Evolutionary conservation across 768 basidiomycete species (phyloP).

Genomic region (Lentinus brumalis): DNA sequence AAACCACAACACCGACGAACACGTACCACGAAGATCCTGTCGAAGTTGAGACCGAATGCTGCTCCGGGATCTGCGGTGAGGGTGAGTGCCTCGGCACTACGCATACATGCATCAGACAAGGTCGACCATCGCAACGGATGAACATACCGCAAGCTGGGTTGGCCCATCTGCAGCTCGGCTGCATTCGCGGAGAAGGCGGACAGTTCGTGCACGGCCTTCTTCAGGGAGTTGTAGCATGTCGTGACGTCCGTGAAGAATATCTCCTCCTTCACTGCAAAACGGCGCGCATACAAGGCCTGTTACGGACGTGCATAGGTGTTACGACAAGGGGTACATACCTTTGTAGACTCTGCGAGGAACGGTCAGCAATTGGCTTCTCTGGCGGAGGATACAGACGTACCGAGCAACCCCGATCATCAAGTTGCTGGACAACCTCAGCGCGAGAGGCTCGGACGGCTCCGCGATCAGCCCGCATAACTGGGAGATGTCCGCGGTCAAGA

Average conservation of each 20-base stretch:
- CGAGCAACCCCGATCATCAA: constrained; percentile 88
- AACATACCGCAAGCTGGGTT: constrained; percentile 62
- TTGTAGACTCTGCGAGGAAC: constrained; percentile 45
- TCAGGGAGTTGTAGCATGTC: constrained; percentile 73
- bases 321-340: constrained; percentile 33
- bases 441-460: constrained; percentile 83
- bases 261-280: constrained; percentile 74
- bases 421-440: constrained; percentile 84
- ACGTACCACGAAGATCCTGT: constrained; percentile 63
- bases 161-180: constrained; percentile 69
- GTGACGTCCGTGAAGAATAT: constrained; percentile 81
- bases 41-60: constrained; percentile 58
- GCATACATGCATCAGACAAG: background rate
- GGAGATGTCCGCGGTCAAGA: constrained; percentile 82
- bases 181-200: constrained; percentile 46
- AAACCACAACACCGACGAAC: background rate
- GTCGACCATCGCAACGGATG: background rate
- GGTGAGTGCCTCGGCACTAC: constrained; percentile 38
- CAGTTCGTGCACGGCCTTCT: constrained; percentile 75
- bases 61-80: constrained; percentile 49
- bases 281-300: background rate
- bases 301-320: background rate
- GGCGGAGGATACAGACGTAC: constrained; percentile 44
- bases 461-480: constrained; percentile 81
- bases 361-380: background rate